These are phyloP conservation scores for Chlamydomonas schloesseri DNA, from an alignment of 139 green algal species.

Conservation along the genomic window DNA sequence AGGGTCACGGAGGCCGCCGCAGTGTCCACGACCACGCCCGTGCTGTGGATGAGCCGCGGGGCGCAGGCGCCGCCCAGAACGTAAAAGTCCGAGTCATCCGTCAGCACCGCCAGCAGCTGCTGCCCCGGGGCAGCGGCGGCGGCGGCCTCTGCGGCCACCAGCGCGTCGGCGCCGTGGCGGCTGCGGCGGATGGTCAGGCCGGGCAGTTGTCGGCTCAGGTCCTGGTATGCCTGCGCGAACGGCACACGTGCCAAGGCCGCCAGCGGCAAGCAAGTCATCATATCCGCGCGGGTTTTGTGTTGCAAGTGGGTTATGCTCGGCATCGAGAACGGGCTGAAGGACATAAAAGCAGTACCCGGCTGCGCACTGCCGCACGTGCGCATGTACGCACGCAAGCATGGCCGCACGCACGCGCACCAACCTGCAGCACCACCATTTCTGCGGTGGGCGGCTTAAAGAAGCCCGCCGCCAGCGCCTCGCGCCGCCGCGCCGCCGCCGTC, in stretches of 20 bases:
- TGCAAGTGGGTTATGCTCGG: too few species aligned
- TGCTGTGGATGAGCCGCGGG: neutral
- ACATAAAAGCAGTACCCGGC: too few species aligned
- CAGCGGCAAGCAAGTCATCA: too few species aligned
- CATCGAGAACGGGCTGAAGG: too few species aligned
- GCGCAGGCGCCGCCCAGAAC: constrained; percentile 20
- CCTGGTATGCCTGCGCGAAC: neutral
- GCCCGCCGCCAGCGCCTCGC: neutral
- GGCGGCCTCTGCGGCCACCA: neutral
- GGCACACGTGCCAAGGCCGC: too few species aligned
- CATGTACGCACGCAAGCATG: too few species aligned
- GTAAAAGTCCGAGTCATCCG: constrained; percentile 46
- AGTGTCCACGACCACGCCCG: constrained; percentile 33
- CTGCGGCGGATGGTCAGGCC: neutral
- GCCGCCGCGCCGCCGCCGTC: neutral
- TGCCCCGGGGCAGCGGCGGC: neutral
- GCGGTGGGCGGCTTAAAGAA: neutral
- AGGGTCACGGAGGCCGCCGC: constrained; percentile 17
- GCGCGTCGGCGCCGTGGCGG: constrained; percentile 21
- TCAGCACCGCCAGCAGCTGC: constrained; percentile 37
- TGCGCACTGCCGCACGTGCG: too few species aligned
- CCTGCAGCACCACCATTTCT: constrained; percentile 3
- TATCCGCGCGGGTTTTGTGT: too few species aligned
- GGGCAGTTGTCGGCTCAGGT: constrained; percentile 7
- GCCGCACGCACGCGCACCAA: neutral